phyloP scores from a whole-genome alignment of 345 rosid species.

The Camelina hispida region DNA sequence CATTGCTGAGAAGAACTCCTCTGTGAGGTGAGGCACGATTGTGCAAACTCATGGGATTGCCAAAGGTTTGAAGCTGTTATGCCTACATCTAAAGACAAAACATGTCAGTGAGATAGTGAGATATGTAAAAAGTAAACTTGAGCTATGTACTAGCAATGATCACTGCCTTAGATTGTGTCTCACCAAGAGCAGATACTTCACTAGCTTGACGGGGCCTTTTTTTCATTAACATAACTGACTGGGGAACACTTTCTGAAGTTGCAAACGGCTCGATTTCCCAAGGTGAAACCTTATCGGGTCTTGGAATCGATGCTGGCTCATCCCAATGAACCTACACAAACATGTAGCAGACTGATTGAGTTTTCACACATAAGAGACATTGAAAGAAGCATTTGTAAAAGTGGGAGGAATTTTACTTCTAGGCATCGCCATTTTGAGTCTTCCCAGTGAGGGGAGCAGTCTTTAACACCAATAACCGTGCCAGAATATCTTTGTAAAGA shows the following conservation, averaged over 20 bases:
- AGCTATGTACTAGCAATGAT: slow-evolving; percentile 9
- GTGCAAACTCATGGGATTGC: slow-evolving; percentile 61
- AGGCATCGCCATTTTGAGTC: slow-evolving; percentile 87
- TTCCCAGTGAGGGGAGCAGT: slow-evolving; percentile 77
- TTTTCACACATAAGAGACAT: background rate
- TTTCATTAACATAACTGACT: slow-evolving; percentile 53
- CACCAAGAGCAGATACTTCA: slow-evolving; percentile 60
- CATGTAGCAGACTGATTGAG: slow-evolving; percentile 10
- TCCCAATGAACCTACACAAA: slow-evolving; percentile 87
- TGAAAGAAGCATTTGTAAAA: slow-evolving; percentile 30
- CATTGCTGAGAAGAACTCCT: slow-evolving; percentile 52
- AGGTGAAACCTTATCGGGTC: slow-evolving; percentile 90
- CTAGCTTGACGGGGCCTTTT: slow-evolving; percentile 72
- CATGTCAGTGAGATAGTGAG: slow-evolving; percentile 35
- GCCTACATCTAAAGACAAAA: slow-evolving; percentile 49
- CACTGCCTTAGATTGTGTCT: slow-evolving; percentile 15
- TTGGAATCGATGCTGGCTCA: slow-evolving; percentile 76
- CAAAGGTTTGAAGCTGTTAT: slow-evolving; percentile 62
- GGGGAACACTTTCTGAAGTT: slow-evolving; percentile 57
- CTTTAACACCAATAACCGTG: slow-evolving; percentile 81
- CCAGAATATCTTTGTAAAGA: slow-evolving; percentile 73
- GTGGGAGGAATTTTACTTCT: slow-evolving; percentile 53
- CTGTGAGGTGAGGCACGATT: slow-evolving; percentile 52
- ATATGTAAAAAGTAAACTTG: slow-evolving; percentile 17
- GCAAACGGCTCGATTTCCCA: slow-evolving; percentile 89